phyloP scores from a whole-genome alignment of 305 asterid genomes.

The Fraxinus sp. region DNA sequence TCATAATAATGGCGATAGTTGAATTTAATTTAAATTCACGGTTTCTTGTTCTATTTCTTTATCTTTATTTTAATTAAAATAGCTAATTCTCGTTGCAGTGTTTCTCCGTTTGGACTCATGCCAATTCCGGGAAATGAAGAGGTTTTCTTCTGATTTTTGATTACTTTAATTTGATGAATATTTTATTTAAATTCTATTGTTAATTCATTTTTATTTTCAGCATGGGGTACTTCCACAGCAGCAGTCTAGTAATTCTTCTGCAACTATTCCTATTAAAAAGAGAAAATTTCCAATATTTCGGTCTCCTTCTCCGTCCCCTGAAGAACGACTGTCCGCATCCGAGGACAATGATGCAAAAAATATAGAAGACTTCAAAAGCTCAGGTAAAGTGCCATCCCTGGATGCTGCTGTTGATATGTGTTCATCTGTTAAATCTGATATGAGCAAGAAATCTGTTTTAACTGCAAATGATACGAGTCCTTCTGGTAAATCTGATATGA shows the following conservation, averaged over 20 bases:
- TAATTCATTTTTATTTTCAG: slow-evolving; percentile 35
- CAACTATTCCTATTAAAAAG: slow-evolving; percentile 71
- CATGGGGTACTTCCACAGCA: slow-evolving; percentile 38
- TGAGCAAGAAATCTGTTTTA: slow-evolving; percentile 25
- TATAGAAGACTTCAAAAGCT: slow-evolving; percentile 28
- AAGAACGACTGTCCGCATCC: slow-evolving; percentile 29
- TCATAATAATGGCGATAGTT: not conserved
- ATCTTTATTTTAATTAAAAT: not conserved
- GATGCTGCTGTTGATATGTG: slow-evolving; percentile 1
- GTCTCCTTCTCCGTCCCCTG: slow-evolving; percentile 43
- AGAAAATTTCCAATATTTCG: slow-evolving; percentile 57
- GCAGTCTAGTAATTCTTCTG: slow-evolving; percentile 43
- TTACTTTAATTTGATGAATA: slow-evolving; percentile 16
- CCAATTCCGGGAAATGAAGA: slow-evolving; percentile 52
- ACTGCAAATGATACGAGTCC: slow-evolving; percentile 31
- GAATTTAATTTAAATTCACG: not conserved
- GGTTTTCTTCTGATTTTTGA: slow-evolving; percentile 36
- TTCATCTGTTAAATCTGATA: slow-evolving; percentile 36
- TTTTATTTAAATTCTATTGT: slow-evolving; percentile 21
- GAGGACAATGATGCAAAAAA: slow-evolving; percentile 30
- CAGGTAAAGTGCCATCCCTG: slow-evolving; percentile 26
- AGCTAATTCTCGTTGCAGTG: slow-evolving; percentile 27
- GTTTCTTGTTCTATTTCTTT: not conserved
- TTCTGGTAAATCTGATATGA: slow-evolving; percentile 34
- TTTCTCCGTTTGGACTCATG: slow-evolving; percentile 32